A percentile compares a stretch with the other conserved stretches of the same genome.
phyloP scores from a whole-genome alignment of 331 rosid genomes.

The Quercus tomentella region DNA sequence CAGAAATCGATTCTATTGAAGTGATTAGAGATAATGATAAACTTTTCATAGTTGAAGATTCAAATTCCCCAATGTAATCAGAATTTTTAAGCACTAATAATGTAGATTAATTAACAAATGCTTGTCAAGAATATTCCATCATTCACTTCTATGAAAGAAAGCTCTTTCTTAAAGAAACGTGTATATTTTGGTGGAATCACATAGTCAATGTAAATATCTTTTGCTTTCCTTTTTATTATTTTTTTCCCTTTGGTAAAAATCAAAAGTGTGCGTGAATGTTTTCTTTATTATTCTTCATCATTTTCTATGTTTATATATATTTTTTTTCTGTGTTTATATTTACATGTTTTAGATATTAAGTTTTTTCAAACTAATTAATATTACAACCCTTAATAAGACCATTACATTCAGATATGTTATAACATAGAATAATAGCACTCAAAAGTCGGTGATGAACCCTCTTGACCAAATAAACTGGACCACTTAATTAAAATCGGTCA shows the following conservation, averaged over 20 bases:
- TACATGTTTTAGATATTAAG: too few relatives aligned
- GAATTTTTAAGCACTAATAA: background rate
- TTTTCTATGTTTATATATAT: too few relatives aligned
- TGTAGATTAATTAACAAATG: background rate
- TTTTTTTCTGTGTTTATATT: too few relatives aligned
- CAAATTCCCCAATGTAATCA: background rate
- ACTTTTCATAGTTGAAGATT: slow-evolving; percentile 48
- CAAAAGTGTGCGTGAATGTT: too few relatives aligned
- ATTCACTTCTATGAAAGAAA: slow-evolving; percentile 5
- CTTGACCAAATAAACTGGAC: too few relatives aligned
- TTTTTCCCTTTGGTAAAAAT: background rate
- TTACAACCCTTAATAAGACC: too few relatives aligned
- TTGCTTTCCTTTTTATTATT: background rate
- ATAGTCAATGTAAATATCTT: background rate
- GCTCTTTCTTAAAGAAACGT: background rate
- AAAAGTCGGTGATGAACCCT: too few relatives aligned
- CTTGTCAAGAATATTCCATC: background rate
- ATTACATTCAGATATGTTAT: too few relatives aligned
- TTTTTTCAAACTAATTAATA: too few relatives aligned
- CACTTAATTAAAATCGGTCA: too few relatives aligned
- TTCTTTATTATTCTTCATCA: too few relatives aligned
- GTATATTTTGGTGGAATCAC: background rate
- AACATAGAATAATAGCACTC: too few relatives aligned
- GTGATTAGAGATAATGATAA: slow-evolving; percentile 92
- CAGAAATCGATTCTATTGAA: slow-evolving; percentile 69